Evolutionary conservation across 768 basidiomycete genomes (phyloP), one percentile per base, ranked within the genome.

Genomic region (Hericium coralloides): DNA sequence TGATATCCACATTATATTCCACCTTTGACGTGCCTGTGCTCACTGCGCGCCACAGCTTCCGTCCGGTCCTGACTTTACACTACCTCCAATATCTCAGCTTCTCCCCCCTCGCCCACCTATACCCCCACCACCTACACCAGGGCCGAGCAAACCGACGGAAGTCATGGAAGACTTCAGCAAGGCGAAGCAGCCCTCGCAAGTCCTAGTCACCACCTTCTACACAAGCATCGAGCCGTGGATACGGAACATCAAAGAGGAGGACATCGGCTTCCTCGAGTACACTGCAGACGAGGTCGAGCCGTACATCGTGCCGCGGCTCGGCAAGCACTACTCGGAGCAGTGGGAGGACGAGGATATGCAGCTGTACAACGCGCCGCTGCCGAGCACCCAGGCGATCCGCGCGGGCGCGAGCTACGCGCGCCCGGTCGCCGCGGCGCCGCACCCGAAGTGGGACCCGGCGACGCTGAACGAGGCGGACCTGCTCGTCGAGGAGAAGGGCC

Each of bases 341-440:
- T 99, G 95, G 95, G 95, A 95, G 60, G 93, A 97, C 64, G 85
- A 92, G 66, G 95, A 99, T 68, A 77, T 75, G 8, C 74, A 75
- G 12, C 55, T 77, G n/a, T 74, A 76, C 55, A 76, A 75, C 25
- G 67, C 66, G 5, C 72, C 76, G 25, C 60, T 77, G 20, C 72
- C 76, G 9, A 70, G 73, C 7, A 72, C 76, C 31, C 69, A 70
- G n/a, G 68, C 74, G 18, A 65, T 69, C 31, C 72, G 73, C 37
- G 70, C 71, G 23, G 62, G 43, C 63, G 68, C 48, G 61, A 71
- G 60, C 67, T 71, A 51, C 47, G 60, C 64, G 23, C 59, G 64
- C 4, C 59, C 74, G 20, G 60, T 69, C 18, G 77, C 76, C 59
- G 66, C 70, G 22, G 76, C 79, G 3, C 84, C 84, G 4, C 66